Evolutionary conservation across 2,329 filamentous ascomycete genomes (phyloP).

Genomic region (Fusarium sp.): DNA sequence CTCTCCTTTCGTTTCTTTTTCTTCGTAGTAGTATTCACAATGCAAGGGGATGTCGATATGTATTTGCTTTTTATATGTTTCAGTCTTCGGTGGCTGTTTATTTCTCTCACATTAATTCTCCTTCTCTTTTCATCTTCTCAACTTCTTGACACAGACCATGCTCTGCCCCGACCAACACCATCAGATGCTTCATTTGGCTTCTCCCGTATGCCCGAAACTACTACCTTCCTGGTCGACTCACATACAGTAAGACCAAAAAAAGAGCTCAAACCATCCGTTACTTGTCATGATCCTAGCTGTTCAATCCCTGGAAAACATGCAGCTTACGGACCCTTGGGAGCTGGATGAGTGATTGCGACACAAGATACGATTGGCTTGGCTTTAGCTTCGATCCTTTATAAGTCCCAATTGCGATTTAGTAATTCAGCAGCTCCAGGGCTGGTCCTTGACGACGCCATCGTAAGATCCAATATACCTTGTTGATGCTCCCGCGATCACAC

Average conservation of each 20-base stretch:
- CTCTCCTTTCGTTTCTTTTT: conserved; percentile 13
- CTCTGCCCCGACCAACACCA: background rate
- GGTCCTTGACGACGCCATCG: conserved; percentile 32
- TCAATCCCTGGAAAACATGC: conserved; percentile 8
- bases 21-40: background rate
- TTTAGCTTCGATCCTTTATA: conserved; percentile 8
- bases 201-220: conserved; percentile 23
- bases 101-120: background rate
- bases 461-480: conserved; percentile 27
- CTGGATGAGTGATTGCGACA: conserved; percentile 1
- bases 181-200: conserved; percentile 10
- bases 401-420: background rate
- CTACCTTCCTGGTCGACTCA: conserved; percentile 15
- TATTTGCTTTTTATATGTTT: conserved; percentile 20
- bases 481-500: conserved; percentile 35
- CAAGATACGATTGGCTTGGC: conserved; percentile 21
- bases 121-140: background rate
- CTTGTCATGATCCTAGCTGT: conserved; percentile 26
- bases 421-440: conserved; percentile 16
- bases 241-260: background rate
- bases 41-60: background rate
- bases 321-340: conserved; percentile 7
- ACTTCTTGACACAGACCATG: background rate
- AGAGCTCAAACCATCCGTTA: background rate
- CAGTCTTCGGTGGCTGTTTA: background rate